Percentiles rank a stretch among this genome's conserved stretches.
phyloP scores from a whole-genome alignment of 2,329 filamentous ascomycete genomes.

The Colletotrichum plurivorum region DNA sequence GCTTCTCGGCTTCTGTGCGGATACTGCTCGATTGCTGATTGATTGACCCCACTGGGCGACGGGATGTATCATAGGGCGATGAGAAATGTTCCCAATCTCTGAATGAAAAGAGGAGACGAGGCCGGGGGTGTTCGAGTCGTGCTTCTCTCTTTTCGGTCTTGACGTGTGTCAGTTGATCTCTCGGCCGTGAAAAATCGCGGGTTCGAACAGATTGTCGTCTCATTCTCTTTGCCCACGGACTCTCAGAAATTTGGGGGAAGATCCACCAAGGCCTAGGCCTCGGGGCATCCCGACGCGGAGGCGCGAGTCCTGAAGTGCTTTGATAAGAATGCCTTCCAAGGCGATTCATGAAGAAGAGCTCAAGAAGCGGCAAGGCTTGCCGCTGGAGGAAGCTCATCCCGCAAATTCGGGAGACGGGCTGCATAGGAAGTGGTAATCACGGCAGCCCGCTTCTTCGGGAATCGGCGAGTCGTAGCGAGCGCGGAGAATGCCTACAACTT shows the following conservation, averaged over 20 bases:
- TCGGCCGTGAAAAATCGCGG: slow-evolving; percentile 1
- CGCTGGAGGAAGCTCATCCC: not conserved
- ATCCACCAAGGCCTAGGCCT: slow-evolving; percentile 2
- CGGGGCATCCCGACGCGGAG: not conserved
- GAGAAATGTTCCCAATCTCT: not conserved
- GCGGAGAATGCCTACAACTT: not conserved
- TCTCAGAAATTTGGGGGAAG: not conserved
- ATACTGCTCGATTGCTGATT: no score
- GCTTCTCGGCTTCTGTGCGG: not conserved
- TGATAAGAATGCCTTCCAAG: not conserved
- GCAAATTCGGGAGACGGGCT: not conserved
- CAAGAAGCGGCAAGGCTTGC: slow-evolving; percentile 3
- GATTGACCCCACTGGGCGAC: no score
- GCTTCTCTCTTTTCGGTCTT: slow-evolving; percentile 2
- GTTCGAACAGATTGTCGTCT: not conserved
- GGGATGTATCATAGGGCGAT: not conserved
- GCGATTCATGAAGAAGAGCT: slow-evolving; percentile 6
- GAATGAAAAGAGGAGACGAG: slow-evolving; percentile 1
- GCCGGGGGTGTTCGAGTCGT: slow-evolving; percentile 23
- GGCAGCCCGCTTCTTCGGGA: slow-evolving; percentile 20
- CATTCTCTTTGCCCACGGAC: slow-evolving; percentile 1
- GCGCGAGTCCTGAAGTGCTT: not conserved
- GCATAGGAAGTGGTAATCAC: slow-evolving; percentile 11
- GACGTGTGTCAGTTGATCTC: slow-evolving; percentile 3
- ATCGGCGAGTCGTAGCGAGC: slow-evolving; percentile 16